These are phyloP conservation scores for Neodidymelliopsis sp. DNA, from an alignment of 2,329 filamentous ascomycete genomes.

Conservation along the genomic window DNA sequence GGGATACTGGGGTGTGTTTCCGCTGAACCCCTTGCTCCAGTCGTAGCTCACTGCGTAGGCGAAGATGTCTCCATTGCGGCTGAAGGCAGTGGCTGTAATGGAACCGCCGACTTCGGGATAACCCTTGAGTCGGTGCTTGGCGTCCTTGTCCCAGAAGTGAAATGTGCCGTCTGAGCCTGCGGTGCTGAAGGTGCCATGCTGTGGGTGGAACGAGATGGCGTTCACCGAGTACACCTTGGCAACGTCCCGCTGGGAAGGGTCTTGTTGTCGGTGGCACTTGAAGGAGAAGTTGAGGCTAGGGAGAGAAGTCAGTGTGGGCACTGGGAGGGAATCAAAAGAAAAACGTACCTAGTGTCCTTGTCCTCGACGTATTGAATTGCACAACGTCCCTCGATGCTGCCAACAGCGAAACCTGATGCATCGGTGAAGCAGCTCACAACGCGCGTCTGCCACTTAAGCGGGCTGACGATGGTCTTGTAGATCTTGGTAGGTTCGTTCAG, in stretches of 20 bases:
- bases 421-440: constrained; percentile 96
- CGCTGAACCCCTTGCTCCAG: constrained; percentile 95
- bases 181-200: constrained; percentile 97
- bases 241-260: constrained; percentile 67
- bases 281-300: constrained; percentile 88
- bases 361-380: constrained; percentile 99
- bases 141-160: constrained; percentile 85
- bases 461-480: constrained; percentile 96
- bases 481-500: constrained; percentile 86
- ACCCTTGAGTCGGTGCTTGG: constrained; percentile 67
- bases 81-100: constrained; percentile 93
- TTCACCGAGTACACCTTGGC: constrained; percentile 96
- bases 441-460: constrained; percentile 97
- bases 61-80: constrained; percentile 73
- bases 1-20: constrained; percentile 71
- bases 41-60: constrained; percentile 86
- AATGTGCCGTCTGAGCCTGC: constrained; percentile 96
- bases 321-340: neutral
- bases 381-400: constrained; percentile 95
- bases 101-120: constrained; percentile 71
- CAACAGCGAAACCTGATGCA: constrained; percentile 89
- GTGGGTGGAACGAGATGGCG: constrained; percentile 95
- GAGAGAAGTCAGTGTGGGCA: constrained; percentile 16
- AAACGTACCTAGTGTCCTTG: constrained; percentile 73
- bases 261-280: constrained; percentile 93